A percentile compares a stretch with the other conserved stretches of the same genome.
phyloP scores from a whole-genome alignment of 2,329 filamentous ascomycete species.

The Didymella arachidicola region DNA sequence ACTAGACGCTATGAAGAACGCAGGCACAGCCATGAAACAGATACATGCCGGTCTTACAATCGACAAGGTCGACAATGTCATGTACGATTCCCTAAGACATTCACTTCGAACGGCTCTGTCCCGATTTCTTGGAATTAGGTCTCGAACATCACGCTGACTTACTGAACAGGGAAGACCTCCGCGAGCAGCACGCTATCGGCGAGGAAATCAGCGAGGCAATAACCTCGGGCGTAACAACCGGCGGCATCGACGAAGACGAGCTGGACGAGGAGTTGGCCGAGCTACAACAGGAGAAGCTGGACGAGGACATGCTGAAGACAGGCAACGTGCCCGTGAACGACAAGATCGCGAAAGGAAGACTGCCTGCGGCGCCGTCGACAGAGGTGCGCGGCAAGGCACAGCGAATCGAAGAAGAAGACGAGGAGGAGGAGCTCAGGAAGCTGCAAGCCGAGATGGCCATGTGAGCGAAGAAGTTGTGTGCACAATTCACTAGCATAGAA shows the following conservation, averaged over 20 bases:
- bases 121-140: background rate
- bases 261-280: slow-evolving; percentile 84
- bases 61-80: slow-evolving; percentile 93
- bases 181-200: slow-evolving; percentile 90
- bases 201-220: slow-evolving; percentile 92
- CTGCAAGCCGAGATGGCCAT: slow-evolving; percentile 98
- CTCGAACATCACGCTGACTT: slow-evolving; percentile 11
- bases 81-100: slow-evolving; percentile 69
- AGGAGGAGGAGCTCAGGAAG: slow-evolving; percentile 92
- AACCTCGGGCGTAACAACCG: slow-evolving; percentile 70
- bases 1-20: slow-evolving; percentile 89
- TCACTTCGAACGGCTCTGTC: background rate
- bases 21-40: slow-evolving; percentile 86
- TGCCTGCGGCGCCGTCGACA: slow-evolving; percentile 77
- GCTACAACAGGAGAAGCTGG: slow-evolving; percentile 89
- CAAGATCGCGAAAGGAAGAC: slow-evolving; percentile 67
- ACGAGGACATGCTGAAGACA: slow-evolving; percentile 91
- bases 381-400: slow-evolving; percentile 55
- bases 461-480: slow-evolving; percentile 53
- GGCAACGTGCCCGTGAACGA: slow-evolving; percentile 84
- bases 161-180: slow-evolving; percentile 78
- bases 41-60: slow-evolving; percentile 92
- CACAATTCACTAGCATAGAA: background rate
- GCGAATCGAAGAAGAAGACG: slow-evolving; percentile 79
- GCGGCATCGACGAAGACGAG: slow-evolving; percentile 84